These are phyloP conservation scores for Penicillium paxilli DNA, from an alignment of 495 filamentous ascomycete species.

Conservation along the genomic window DNA sequence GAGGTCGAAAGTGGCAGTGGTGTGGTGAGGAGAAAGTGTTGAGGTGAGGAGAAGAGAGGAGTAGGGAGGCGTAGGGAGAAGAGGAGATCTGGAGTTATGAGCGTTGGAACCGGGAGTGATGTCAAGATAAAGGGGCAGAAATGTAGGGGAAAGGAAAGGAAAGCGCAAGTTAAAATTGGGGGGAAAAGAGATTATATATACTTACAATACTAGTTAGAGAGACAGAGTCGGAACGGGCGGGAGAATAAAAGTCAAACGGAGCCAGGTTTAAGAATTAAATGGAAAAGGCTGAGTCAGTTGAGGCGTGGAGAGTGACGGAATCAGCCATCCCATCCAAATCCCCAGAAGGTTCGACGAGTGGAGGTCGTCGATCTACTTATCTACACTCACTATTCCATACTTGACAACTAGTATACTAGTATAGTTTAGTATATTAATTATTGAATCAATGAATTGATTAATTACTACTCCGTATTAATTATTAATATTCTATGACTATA, in stretches of 20 bases:
- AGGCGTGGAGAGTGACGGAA: slow-evolving; percentile 28
- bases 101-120: slow-evolving; percentile 9
- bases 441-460: too few relatives aligned
- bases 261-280: slow-evolving; percentile 1
- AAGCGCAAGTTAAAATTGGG: too few relatives aligned
- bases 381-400: too few relatives aligned
- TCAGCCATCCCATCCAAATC: slow-evolving; percentile 15
- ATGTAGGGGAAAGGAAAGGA: slow-evolving; percentile 40
- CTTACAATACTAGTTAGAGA: not conserved
- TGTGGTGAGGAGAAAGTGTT: not conserved
- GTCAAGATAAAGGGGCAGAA: slow-evolving; percentile 32
- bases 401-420: too few relatives aligned
- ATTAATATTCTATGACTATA: too few relatives aligned
- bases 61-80: slow-evolving; percentile 32
- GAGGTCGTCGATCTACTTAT: not conserved
- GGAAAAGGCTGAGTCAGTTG: slow-evolving; percentile 26
- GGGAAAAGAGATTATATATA: slow-evolving; percentile 30
- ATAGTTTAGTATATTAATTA: too few relatives aligned
- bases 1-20: too few relatives aligned
- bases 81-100: slow-evolving; percentile 12
- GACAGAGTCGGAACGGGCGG: slow-evolving; percentile 29
- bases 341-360: slow-evolving; percentile 17
- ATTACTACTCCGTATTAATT: too few relatives aligned
- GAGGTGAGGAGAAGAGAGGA: slow-evolving; percentile 12
- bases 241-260: slow-evolving; percentile 25